Base-by-base conservation (phyloP, 2,329 filamentous ascomycete genomes). In the Trichophyton benhamiae region DNA sequence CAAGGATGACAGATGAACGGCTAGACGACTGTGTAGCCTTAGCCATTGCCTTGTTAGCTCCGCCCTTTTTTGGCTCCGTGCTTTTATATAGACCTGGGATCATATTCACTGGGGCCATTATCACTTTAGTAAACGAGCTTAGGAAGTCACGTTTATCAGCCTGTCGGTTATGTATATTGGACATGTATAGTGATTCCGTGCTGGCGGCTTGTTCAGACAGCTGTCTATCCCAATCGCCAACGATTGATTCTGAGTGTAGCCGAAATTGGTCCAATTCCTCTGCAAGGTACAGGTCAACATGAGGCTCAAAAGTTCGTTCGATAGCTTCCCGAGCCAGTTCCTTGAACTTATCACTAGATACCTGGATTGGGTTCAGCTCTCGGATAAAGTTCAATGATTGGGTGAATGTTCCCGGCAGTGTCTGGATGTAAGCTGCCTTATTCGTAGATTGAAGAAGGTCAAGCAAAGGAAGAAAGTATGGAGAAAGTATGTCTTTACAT, bases 61-160 rank as follows among this genome's bases (percentile, higher is more conserved):
- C 64, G 8, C 68, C 69, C 0, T 65, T 55, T 60, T 71, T 73
- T 8, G 67, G 7, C 42, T 69, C 70, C 73, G 74, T 63, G 76
- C 80, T 69, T 84, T 89, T 60, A 4, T 82, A 78, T 65, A 89
- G 83, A 55, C 82, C 86, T 1, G 90, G 89, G 3, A 97, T 78
- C 7, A 91, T 92, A 59, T 89, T 95, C 57, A 99, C 92, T 1
- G 94, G 94, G 86, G 96, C 95, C 91, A 99, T 96, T 66, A 99
- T 89, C 7, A 99, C 94, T 74, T 97, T 97, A 71, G 91, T 96
- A 79, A 99, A 99, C 0, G 91, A 96, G 53, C 87, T 94, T 64
- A 99, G 72, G 68, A 99, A 99, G 72, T 99, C 94, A 67, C 91
- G 89, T 76, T 99, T 99, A 65, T 95, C 94, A 0, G 91, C 94